These are phyloP conservation scores for Nymphaea thermarum DNA, from an alignment of 164 flowering plant genomes.

Conservation along the genomic window DNA sequence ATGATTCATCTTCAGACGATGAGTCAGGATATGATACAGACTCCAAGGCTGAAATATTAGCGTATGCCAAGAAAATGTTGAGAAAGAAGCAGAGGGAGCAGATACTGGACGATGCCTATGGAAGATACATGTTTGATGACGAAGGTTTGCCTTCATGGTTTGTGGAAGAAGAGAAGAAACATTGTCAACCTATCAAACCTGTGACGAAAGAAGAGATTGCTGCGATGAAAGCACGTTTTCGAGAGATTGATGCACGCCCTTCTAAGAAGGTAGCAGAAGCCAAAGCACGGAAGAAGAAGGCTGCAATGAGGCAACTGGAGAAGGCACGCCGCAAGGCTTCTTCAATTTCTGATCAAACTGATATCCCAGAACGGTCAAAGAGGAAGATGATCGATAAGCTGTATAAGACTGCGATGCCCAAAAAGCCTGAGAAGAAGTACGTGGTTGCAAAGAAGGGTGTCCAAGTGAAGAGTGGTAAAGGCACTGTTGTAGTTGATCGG, in stretches of 20 bases:
- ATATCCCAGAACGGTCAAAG: constrained; percentile 71
- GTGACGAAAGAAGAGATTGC: constrained; percentile 79
- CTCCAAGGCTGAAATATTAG: constrained; percentile 68
- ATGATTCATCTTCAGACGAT: constrained; percentile 36
- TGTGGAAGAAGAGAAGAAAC: constrained; percentile 69
- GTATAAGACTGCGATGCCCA: constrained; percentile 67
- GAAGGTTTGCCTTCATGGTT: constrained; percentile 84
- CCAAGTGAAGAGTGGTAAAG: constrained; percentile 68
- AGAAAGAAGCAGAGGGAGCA: constrained; percentile 76
- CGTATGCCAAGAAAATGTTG: constrained; percentile 75
- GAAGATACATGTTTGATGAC: constrained; percentile 77
- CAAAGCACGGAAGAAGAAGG: constrained; percentile 86
- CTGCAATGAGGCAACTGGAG: constrained; percentile 63
- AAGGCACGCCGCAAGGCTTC: constrained; percentile 81
- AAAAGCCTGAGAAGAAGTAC: constrained; percentile 66
- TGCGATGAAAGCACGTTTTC: constrained; percentile 81
- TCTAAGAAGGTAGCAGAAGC: constrained; percentile 92
- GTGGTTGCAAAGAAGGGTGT: constrained; percentile 99
- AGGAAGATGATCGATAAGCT: constrained; percentile 64
- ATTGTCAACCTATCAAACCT: constrained; percentile 53
- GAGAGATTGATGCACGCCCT: constrained; percentile 86
- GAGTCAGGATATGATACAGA: constrained; percentile 53
- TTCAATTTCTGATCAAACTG: constrained; percentile 66
- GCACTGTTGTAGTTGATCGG: constrained; percentile 73
- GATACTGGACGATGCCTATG: constrained; percentile 80